These are phyloP conservation scores for Parietaria judaica DNA, from an alignment of 306 rosid genomes.

Conservation along the genomic window DNA sequence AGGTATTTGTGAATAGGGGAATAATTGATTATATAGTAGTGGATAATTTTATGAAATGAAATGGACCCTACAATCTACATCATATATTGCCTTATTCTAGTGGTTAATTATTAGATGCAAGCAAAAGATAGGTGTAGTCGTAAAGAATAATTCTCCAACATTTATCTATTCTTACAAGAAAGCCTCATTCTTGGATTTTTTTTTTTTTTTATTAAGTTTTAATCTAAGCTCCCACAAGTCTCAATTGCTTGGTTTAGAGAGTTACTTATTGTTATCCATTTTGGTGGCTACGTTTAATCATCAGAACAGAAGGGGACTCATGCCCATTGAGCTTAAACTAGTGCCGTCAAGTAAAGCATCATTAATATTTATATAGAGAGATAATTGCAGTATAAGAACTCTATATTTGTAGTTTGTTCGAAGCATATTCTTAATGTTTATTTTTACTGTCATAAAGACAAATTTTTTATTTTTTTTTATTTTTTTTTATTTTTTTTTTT, in stretches of 20 bases:
- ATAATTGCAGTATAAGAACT: no score
- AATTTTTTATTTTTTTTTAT: no score
- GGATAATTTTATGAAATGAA: background rate
- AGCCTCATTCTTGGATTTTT: slow-evolving; percentile 19
- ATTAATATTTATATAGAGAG: no score
- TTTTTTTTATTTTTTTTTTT: no score
- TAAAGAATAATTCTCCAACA: slow-evolving; percentile 23
- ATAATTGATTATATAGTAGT: background rate
- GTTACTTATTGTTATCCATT: slow-evolving; percentile 22
- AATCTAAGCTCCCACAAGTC: slow-evolving; percentile 18
- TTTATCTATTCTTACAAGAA: slow-evolving; percentile 20
- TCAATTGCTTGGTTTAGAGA: slow-evolving; percentile 21
- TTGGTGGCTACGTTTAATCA: slow-evolving; percentile 7
- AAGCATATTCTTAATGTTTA: no score
- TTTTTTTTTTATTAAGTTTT: background rate
- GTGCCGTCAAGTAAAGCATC: background rate
- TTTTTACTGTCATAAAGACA: no score
- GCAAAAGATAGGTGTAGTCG: background rate
- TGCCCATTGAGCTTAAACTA: slow-evolving; percentile 24
- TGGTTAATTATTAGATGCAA: background rate
- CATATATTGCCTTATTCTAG: background rate
- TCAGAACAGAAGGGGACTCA: slow-evolving; percentile 22
- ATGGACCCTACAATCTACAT: slow-evolving; percentile 9
- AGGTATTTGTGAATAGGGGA: no score
- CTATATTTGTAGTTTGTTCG: no score